Conservation (phyloP, 2,329 filamentous ascomycete species). For the Phyllosticta capitalensis region DNA sequence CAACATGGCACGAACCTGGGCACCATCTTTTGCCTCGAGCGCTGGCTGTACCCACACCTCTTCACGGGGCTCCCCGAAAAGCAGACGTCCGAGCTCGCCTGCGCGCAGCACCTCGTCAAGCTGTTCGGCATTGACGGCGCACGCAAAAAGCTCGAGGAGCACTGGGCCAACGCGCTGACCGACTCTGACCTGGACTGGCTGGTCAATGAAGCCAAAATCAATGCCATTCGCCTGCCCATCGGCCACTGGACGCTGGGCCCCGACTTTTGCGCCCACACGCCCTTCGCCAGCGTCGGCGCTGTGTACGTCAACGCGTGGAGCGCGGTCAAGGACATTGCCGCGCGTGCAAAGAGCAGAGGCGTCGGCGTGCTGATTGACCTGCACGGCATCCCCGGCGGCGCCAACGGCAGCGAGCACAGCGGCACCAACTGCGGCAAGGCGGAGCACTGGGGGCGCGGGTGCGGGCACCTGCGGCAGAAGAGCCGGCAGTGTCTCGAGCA, state of each 20-base stretch:
- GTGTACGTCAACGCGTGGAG: constrained; percentile 48
- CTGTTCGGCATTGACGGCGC: constrained; percentile 40
- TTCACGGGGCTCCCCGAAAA: constrained; percentile 30
- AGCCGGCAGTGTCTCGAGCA: constrained; percentile 35
- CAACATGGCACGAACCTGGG: constrained; percentile 52
- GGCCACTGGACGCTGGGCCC: constrained; percentile 50
- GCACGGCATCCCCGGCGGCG: constrained; percentile 50
- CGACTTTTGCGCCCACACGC: constrained; percentile 40
- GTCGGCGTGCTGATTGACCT: constrained; percentile 51
- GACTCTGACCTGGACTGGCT: constrained; percentile 47
- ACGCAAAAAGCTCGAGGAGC: constrained; percentile 41
- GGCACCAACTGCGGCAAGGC: constrained; percentile 45
- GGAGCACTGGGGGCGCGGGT: constrained; percentile 36
- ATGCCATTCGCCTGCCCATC: constrained; percentile 50
- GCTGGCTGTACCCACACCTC: constrained; percentile 45
- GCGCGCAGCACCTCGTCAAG: constrained; percentile 40
- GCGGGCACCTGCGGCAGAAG: constrained; percentile 2
- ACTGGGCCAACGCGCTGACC: constrained; percentile 43
- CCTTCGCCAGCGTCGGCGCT: constrained; percentile 33
- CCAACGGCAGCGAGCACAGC: constrained; percentile 46
- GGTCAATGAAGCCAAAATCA: constrained; percentile 38
- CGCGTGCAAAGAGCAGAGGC: constrained; percentile 35
- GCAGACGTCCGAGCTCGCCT: constrained; percentile 43
- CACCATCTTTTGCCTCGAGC: constrained; percentile 50
- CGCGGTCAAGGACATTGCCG: constrained; percentile 39